Percentiles rank a stretch among this genome's conserved stretches.
Conservation (phyloP, 2,329 filamentous ascomycete species). For the Epichloe baconii region DNA sequence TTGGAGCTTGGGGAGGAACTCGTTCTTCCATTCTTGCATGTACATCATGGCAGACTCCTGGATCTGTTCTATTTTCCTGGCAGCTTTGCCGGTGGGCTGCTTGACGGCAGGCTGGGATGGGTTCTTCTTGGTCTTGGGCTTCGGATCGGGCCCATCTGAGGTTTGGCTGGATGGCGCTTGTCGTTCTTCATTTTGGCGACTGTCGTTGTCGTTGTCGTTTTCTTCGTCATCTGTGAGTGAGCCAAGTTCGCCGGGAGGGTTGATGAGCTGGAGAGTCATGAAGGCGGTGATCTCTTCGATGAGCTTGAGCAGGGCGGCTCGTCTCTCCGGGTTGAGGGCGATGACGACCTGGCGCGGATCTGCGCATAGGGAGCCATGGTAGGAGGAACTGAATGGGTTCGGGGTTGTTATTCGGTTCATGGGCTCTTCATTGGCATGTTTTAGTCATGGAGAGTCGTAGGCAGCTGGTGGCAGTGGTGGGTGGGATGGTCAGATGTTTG, state of each 20-base stretch:
- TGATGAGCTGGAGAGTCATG: slow-evolving; percentile 39
- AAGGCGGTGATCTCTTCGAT: slow-evolving; percentile 37
- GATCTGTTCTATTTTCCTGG: slow-evolving; percentile 19
- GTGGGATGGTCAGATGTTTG: too few species aligned
- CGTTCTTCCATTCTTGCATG: slow-evolving; percentile 66
- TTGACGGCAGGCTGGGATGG: background rate
- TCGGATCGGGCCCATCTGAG: background rate
- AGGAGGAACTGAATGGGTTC: background rate
- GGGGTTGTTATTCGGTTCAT: background rate
- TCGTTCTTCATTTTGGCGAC: background rate
- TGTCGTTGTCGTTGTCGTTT: background rate
- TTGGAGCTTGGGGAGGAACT: slow-evolving; percentile 55
- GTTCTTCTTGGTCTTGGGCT: slow-evolving; percentile 5
- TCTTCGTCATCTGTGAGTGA: slow-evolving; percentile 13
- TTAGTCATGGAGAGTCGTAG: background rate
- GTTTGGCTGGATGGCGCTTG: slow-evolving; percentile 1
- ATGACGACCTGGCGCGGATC: slow-evolving; percentile 44
- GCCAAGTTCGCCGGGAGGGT: slow-evolving; percentile 19
- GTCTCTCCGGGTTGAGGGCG: slow-evolving; percentile 37
- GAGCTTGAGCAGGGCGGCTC: slow-evolving; percentile 37
- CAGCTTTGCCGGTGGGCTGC: slow-evolving; percentile 8
- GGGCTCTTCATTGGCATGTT: background rate
- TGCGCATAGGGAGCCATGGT: slow-evolving; percentile 38
- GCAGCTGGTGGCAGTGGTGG: too few species aligned
- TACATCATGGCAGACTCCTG: slow-evolving; percentile 47